Conservation (phyloP, 148 eudicot species). For the Vaccinium myrtillus region DNA sequence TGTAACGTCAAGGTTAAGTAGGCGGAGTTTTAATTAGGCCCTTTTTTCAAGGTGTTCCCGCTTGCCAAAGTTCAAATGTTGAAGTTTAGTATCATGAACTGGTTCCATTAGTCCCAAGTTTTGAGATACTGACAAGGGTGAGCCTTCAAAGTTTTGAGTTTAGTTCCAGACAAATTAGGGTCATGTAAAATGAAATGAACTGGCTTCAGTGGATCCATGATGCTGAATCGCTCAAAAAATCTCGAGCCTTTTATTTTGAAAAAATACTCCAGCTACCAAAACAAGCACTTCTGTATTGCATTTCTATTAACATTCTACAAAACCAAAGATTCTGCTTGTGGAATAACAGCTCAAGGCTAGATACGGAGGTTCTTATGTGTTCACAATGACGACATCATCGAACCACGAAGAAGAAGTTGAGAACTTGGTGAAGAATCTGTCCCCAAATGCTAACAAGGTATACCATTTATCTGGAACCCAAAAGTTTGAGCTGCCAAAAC, state of each 20-base stretch:
- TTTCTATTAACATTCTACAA: slow-evolving; percentile 8
- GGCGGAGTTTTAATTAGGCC: neutral
- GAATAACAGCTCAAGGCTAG: slow-evolving; percentile 57
- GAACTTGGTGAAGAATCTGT: slow-evolving; percentile 40
- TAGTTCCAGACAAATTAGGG: neutral
- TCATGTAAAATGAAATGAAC: neutral
- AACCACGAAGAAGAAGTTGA: slow-evolving; percentile 48
- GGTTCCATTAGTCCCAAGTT: neutral
- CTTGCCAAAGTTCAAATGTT: neutral
- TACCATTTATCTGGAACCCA: slow-evolving; percentile 39
- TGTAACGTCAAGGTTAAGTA: neutral
- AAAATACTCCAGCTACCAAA: neutral
- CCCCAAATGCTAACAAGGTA: slow-evolving; percentile 34
- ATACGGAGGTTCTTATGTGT: slow-evolving; percentile 60
- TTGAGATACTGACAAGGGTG: neutral
- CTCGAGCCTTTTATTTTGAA: neutral
- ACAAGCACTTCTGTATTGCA: neutral
- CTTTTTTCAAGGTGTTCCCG: neutral
- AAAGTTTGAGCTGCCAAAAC: slow-evolving; percentile 73
- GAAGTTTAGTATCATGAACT: neutral
- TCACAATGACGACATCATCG: slow-evolving; percentile 54
- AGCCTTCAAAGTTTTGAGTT: neutral
- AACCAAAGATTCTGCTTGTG: no score
- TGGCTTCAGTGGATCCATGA: neutral
- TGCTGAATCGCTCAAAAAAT: neutral